These are phyloP conservation scores for Diaporthe velutina DNA, from an alignment of 2,329 filamentous ascomycete species.

Conservation along the genomic window DNA sequence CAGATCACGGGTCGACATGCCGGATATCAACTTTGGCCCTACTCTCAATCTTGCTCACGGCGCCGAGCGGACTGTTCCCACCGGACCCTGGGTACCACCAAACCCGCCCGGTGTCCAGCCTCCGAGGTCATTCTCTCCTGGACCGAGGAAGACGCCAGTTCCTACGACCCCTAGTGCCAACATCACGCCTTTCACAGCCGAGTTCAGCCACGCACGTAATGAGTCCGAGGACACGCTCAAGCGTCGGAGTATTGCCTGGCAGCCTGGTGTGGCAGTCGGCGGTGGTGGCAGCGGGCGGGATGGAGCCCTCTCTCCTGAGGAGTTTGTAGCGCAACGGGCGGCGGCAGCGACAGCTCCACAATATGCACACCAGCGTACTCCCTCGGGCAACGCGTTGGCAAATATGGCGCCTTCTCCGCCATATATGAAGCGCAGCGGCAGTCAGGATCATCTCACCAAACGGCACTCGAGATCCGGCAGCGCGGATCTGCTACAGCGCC, in stretches of 20 bases:
- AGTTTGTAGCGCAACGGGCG: conserved; percentile 86
- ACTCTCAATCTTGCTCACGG: conserved; percentile 69
- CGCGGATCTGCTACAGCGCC: conserved; percentile 61
- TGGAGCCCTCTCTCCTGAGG: conserved; percentile 77
- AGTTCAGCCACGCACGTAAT: conserved; percentile 57
- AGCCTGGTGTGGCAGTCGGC: conserved; percentile 73
- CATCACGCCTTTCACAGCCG: conserved; percentile 41
- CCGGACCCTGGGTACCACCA: conserved; percentile 41
- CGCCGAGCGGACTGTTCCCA: conserved; percentile 26
- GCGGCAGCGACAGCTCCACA: conserved; percentile 66
- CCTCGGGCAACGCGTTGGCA: conserved; percentile 64
- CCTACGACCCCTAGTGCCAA: conserved; percentile 41
- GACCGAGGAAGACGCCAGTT: conserved; percentile 40
- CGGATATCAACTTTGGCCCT: conserved; percentile 86
- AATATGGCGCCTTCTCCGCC: conserved; percentile 58
- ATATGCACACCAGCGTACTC: conserved; percentile 71
- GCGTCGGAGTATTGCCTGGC: conserved; percentile 81
- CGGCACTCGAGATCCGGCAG: conserved; percentile 62
- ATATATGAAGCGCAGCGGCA: conserved; percentile 53
- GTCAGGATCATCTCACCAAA: conserved; percentile 54
- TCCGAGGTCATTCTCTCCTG: conserved; percentile 51
- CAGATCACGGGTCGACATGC: conserved; percentile 65
- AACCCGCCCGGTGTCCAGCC: conserved; percentile 41
- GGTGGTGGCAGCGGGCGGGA: conserved; percentile 62
- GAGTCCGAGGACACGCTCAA: conserved; percentile 63